phyloP scores from a whole-genome alignment of 139 green algal species.

The Ostreobium quekettii region DNA sequence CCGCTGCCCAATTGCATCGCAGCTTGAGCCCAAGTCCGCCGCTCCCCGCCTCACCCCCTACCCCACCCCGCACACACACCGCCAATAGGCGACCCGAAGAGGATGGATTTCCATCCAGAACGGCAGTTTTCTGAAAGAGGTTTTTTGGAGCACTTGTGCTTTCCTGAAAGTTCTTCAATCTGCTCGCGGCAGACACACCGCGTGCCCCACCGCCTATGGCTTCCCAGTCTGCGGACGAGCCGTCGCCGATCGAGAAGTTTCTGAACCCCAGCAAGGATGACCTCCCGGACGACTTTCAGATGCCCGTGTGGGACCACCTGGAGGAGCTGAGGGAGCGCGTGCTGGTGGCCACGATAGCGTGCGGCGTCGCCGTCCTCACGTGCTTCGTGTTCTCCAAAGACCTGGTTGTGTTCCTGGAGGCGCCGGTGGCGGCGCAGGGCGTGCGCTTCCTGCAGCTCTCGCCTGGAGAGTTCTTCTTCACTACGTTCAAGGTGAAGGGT shows the following conservation, averaged over 20 bases:
- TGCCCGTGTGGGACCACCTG: slow-evolving; percentile 96
- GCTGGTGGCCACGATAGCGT: slow-evolving; percentile 55
- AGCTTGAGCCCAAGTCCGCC: too few species aligned
- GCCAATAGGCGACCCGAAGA: too few species aligned
- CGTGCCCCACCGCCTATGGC: neutral
- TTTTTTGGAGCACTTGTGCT: too few species aligned
- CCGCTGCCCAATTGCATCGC: too few species aligned
- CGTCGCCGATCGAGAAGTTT: slow-evolving; percentile 52
- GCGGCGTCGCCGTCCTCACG: slow-evolving; percentile 49
- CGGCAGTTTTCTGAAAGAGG: too few species aligned
- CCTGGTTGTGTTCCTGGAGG: slow-evolving; percentile 92
- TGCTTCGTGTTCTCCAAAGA: slow-evolving; percentile 87
- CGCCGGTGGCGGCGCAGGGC: slow-evolving; percentile 78
- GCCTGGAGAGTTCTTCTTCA: slow-evolving; percentile 98
- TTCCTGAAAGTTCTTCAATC: too few species aligned
- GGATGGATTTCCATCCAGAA: too few species aligned
- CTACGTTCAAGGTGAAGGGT: slow-evolving; percentile 97
- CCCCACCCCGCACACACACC: too few species aligned
- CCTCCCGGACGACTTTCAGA: slow-evolving; percentile 75
- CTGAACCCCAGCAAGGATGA: slow-evolving; percentile 74
- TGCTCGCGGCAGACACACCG: too few species aligned
- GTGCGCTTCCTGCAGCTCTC: slow-evolving; percentile 96
- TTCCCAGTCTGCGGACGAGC: slow-evolving; percentile 24
- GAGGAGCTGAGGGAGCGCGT: slow-evolving; percentile 88
- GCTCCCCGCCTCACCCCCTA: too few species aligned